Evolutionary conservation across 2,329 filamentous ascomycete species (phyloP).

Genomic region (Trichophaea hybrida): DNA sequence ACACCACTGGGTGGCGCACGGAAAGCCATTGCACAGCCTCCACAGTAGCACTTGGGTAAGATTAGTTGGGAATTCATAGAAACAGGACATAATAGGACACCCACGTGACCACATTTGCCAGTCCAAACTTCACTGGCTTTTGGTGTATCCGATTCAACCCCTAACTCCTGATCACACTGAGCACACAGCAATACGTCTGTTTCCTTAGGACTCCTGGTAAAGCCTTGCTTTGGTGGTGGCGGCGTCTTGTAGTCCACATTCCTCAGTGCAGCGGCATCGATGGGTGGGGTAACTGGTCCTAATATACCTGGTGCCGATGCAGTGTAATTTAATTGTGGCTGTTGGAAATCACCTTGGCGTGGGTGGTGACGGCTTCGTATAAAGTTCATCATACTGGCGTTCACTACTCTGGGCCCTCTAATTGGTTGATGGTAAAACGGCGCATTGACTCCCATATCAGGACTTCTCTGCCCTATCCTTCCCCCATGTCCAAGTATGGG

Average conservation of each 20-base stretch:
- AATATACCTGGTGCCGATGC: constrained; percentile 25
- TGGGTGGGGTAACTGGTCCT: constrained; percentile 30
- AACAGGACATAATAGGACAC: constrained; percentile 28
- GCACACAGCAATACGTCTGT: constrained; percentile 68
- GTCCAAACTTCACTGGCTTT: constrained; percentile 82
- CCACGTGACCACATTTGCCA: constrained; percentile 81
- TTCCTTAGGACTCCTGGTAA: constrained; percentile 60
- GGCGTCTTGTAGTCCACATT: constrained; percentile 46
- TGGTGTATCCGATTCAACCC: constrained; percentile 48
- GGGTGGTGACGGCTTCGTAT: not conserved
- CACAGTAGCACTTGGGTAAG: constrained; percentile 38
- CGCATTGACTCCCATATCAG: constrained; percentile 12
- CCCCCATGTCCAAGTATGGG: constrained; percentile 23
- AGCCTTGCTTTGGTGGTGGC: constrained; percentile 54
- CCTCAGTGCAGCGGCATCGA: constrained; percentile 32
- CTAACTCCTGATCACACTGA: constrained; percentile 71
- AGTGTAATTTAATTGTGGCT: constrained; percentile 24
- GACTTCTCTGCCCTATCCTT: constrained; percentile 15
- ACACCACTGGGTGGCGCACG: constrained; percentile 26
- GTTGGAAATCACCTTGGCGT: not conserved
- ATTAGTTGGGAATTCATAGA: not conserved
- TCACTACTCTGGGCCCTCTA: not conserved
- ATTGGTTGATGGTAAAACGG: constrained; percentile 4
- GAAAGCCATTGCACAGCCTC: constrained; percentile 35
- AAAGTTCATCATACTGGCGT: not conserved